Percentiles rank a stretch among this genome's conserved stretches.
Evolutionary conservation across 768 basidiomycete species (phyloP).

Genomic region (Gloeostereum incarnatum): DNA sequence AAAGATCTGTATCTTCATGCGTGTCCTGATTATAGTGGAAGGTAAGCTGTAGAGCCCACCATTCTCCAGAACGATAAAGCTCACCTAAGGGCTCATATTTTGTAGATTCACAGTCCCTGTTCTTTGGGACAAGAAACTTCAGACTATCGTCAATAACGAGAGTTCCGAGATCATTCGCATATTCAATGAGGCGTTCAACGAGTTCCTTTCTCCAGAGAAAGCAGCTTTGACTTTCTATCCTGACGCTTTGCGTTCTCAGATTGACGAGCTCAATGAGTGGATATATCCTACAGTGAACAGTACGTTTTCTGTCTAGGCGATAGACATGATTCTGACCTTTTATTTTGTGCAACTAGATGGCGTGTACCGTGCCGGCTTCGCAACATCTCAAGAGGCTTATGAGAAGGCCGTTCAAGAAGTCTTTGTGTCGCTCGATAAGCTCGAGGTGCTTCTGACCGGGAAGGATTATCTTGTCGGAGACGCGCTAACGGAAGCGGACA

Average conservation of each 20-base stretch:
- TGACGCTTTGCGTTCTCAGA: conserved; percentile 54
- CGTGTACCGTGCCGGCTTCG: conserved; percentile 88
- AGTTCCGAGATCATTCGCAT: conserved; percentile 92
- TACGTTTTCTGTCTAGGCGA: conserved; percentile 33
- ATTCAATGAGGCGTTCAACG: conserved; percentile 81
- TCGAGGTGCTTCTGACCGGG: conserved; percentile 69
- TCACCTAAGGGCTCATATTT: not conserved
- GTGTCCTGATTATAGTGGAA: conserved; percentile 61
- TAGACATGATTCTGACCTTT: too few species aligned
- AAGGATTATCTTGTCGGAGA: conserved; percentile 84
- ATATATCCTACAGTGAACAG: conserved; percentile 82
- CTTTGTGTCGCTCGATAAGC: conserved; percentile 70
- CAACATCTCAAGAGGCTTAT: conserved; percentile 74
- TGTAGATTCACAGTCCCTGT: conserved; percentile 81
- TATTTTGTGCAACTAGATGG: conserved; percentile 41
- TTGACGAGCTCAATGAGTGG: conserved; percentile 81
- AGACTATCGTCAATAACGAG: conserved; percentile 94
- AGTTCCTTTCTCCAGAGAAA: conserved; percentile 55
- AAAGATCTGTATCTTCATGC: conserved; percentile 82
- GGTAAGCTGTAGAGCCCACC: conserved; percentile 39
- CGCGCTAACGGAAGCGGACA: conserved; percentile 74
- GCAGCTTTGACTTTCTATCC: conserved; percentile 75
- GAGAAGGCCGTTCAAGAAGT: conserved; percentile 64
- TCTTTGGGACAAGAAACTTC: conserved; percentile 85
- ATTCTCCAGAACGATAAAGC: not conserved